These are phyloP conservation scores for Phytopythium cucurbitacearum DNA, from an alignment of 352 stramenopile species.

Conservation along the genomic window DNA sequence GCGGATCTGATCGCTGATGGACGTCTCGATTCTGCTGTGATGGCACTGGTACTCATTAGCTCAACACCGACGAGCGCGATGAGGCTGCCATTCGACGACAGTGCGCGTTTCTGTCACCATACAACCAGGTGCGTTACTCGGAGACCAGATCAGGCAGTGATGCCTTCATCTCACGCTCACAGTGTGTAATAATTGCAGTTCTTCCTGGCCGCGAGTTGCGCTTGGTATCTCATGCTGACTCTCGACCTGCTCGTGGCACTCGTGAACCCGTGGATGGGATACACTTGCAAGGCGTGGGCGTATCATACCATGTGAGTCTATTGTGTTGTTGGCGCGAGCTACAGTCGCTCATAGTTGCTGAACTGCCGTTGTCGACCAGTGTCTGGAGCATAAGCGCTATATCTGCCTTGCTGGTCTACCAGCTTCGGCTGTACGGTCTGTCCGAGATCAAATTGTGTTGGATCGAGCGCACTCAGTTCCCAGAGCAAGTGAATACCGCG, in stretches of 20 bases:
- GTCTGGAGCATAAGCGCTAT: constrained; percentile 71
- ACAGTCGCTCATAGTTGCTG: constrained; percentile 2
- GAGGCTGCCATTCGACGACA: constrained; percentile 15
- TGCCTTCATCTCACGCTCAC: not conserved
- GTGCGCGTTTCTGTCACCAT: constrained; percentile 56
- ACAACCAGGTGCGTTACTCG: constrained; percentile 43
- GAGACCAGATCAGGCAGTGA: not conserved
- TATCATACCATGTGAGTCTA: constrained; percentile 73
- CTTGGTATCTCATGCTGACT: constrained; percentile 84
- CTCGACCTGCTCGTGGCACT: constrained; percentile 81
- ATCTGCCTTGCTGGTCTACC: constrained; percentile 54
- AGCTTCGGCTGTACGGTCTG: constrained; percentile 54
- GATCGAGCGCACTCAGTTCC: constrained; percentile 46
- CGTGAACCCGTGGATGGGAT: constrained; percentile 87
- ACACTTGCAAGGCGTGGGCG: constrained; percentile 79
- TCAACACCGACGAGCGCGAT: constrained; percentile 8
- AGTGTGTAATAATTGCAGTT: constrained; percentile 31
- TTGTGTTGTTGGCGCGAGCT: not conserved
- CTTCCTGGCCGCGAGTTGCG: constrained; percentile 58
- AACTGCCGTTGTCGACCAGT: constrained; percentile 14
- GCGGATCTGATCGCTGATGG: constrained; percentile 1
- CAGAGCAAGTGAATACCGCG: constrained; percentile 41
- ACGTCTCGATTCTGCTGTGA: not conserved
- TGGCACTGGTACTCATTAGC: not conserved
- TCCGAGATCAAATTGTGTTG: constrained; percentile 78